Evolutionary conservation across 768 basidiomycete genomes (phyloP), one percentile per base, ranked within the genome.

Genomic region (Cyclocybe cylindracea): DNA sequence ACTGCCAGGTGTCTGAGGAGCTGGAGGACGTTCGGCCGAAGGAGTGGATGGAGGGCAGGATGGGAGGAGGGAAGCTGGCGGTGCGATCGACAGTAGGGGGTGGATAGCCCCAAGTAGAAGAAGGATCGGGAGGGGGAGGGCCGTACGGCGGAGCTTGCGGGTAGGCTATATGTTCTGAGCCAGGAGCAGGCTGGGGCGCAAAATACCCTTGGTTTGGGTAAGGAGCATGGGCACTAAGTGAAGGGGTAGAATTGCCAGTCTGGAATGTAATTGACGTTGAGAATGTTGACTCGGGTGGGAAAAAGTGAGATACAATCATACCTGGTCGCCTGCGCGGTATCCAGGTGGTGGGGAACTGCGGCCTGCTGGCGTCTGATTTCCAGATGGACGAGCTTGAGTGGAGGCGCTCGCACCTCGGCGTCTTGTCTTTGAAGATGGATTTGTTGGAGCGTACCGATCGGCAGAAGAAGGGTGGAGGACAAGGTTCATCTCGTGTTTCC

Each of bases 401-500:
- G 75, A 74, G 31, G 68, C 61, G 51, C 73, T 65, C 13, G 70
- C 73, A 53, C 75, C 78, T 45, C 73, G 73, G 44, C 77, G 70
- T 51, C 70, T 73, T 39, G 69, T 60, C 62, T 78, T 80, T 53
- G 70, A 59, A 16, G 72, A 57, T 18, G 70, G 57, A 45, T 77
- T 70, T 13, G 76, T 63, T 2, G 87, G 78, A n/a, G 82, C 76
- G 67, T 85, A 88, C 46, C 89, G 83, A 63, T 91, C 89, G 33
- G 83, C 74, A 4, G 91, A 84, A 1, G 88, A 88, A 0, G 94
- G 91, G 63, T 94, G 92, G 16, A 91, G 76, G 39, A 97, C 91
- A 11, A 96, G 82, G 66, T 96, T 96, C 75, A 88, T 87, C 64
- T 96, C 91, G 31, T 85, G 80, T 57, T 78, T 84, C 10, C 84